phyloP scores from a whole-genome alignment of 495 filamentous ascomycete genomes.

The Evansstolkia leycettana region DNA sequence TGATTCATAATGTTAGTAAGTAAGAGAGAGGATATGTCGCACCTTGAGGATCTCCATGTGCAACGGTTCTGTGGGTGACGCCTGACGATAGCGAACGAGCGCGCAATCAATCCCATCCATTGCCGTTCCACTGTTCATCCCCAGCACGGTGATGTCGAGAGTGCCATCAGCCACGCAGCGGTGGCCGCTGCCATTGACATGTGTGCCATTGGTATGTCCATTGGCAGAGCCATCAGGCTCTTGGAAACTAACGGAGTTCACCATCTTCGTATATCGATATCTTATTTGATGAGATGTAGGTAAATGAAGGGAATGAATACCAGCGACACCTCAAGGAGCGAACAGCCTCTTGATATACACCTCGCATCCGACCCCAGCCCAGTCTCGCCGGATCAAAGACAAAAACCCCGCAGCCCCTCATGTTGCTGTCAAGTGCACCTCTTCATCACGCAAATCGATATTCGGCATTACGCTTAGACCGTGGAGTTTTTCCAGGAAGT shows the following conservation, averaged over 20 bases:
- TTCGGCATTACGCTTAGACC: not conserved
- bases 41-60: slow-evolving; percentile 33
- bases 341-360: slow-evolving; percentile 4
- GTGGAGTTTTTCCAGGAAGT: not conserved
- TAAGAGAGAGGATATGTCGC: no score
- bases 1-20: slow-evolving; percentile 26
- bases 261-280: slow-evolving; percentile 2
- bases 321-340: no score
- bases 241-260: slow-evolving; percentile 3
- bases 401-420: not conserved
- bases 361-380: slow-evolving; percentile 1
- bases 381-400: not conserved
- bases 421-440: no score
- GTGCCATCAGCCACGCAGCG: not conserved
- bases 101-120: slow-evolving; percentile 42
- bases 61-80: slow-evolving; percentile 33
- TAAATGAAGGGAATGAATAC: no score
- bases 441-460: not conserved
- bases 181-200: slow-evolving; percentile 2
- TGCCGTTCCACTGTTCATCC: slow-evolving; percentile 34
- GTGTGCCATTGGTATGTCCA: slow-evolving; percentile 1
- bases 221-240: slow-evolving; percentile 5
- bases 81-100: slow-evolving; percentile 36
- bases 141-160: slow-evolving; percentile 33
- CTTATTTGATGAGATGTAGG: no score